Evolutionary conservation across 495 filamentous ascomycete species (phyloP).

Genomic region (Podospora pseudopauciseta): DNA sequence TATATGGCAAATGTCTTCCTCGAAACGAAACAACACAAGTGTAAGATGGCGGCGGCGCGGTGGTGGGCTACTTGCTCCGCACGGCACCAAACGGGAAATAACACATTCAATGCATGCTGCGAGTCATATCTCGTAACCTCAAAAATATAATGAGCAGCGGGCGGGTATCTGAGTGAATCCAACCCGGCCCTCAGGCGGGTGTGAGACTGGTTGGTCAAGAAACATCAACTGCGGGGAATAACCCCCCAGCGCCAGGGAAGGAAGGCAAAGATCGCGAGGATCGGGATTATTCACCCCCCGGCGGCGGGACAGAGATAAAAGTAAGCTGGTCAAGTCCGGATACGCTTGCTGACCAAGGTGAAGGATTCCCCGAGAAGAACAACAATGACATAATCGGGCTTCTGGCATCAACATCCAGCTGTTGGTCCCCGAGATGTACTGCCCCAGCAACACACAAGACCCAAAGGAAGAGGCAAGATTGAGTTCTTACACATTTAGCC

Average conservation of each 20-base stretch:
- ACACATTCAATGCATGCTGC: background rate
- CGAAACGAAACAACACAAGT: background rate
- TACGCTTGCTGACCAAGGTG: background rate
- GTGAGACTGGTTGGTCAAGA: background rate
- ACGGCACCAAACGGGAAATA: background rate
- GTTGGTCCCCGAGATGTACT: background rate
- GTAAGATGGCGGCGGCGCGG: background rate
- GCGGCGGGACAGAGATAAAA: too few species aligned
- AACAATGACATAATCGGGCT: background rate
- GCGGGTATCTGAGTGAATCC: background rate
- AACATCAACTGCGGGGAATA: background rate
- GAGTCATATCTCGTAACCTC: background rate
- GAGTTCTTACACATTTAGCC: background rate
- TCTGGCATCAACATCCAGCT: background rate
- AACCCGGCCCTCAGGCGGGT: background rate
- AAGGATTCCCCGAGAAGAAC: background rate
- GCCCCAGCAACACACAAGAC: background rate
- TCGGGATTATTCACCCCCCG: background rate
- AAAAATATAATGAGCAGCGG: too few species aligned
- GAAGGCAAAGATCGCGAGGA: background rate
- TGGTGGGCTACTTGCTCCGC: too few species aligned
- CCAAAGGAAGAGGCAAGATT: slow-evolving; percentile 5
- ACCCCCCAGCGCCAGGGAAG: background rate
- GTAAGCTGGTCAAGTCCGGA: background rate
- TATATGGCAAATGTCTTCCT: background rate